Percentiles rank a stretch among this genome's conserved stretches.
phyloP scores from a whole-genome alignment of 768 basidiomycete genomes.

The Coprinopsis sp. region DNA sequence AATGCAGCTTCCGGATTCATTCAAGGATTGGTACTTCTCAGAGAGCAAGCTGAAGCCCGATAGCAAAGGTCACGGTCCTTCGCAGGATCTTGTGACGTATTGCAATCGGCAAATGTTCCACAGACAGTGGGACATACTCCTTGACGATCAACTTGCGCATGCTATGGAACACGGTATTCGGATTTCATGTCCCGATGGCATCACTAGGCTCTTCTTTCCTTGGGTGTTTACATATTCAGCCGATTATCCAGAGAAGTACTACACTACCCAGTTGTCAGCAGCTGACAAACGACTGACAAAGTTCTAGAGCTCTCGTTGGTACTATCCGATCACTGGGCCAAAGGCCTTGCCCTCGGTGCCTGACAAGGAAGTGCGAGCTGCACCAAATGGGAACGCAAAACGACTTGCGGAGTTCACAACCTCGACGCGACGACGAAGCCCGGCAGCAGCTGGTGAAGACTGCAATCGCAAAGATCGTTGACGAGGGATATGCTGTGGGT shows the following conservation, averaged over 20 bases:
- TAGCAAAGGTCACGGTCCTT: background rate
- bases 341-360: background rate
- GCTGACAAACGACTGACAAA: background rate
- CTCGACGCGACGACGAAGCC: background rate
- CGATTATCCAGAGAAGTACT: background rate
- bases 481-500: background rate
- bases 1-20: background rate
- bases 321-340: background rate
- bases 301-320: background rate
- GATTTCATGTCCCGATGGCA: conserved; percentile 63
- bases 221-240: background rate
- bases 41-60: no score
- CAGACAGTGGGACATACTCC: background rate
- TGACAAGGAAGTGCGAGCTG: background rate
- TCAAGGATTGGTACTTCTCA: background rate
- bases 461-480: background rate
- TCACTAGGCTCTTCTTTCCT: conserved; percentile 26
- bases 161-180: no score
- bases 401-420: background rate
- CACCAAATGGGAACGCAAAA: background rate
- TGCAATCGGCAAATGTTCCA: background rate
- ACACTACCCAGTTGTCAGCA: background rate
- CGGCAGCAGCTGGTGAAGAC: background rate
- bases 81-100: background rate
- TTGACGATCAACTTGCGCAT: background rate